These are phyloP conservation scores for Malbranchea cinnamomea DNA, from an alignment of 2,329 filamentous ascomycete genomes.

Conservation along the genomic window DNA sequence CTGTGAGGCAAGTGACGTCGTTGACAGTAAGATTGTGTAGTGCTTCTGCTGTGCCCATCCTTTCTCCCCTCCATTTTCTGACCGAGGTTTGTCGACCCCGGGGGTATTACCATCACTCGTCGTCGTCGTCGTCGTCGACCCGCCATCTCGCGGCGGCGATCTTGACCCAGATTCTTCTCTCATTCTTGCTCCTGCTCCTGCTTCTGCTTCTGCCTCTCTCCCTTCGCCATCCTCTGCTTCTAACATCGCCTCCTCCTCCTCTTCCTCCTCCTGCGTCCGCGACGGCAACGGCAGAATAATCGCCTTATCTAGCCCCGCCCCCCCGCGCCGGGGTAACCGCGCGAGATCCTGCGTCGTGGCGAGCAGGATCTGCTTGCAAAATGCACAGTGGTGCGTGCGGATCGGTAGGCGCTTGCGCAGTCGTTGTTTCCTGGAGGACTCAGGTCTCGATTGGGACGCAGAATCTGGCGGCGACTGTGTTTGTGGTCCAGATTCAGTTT, in stretches of 20 bases:
- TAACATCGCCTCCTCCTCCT: slow-evolving; percentile 10
- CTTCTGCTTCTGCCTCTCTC: slow-evolving; percentile 5
- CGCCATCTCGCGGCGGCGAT: slow-evolving; percentile 8
- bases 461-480: too few relatives aligned
- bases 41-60: slow-evolving; percentile 11
- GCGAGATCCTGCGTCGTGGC: slow-evolving; percentile 40
- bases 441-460: too few relatives aligned
- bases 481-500: too few relatives aligned
- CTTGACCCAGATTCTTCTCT: slow-evolving; percentile 4
- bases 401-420: slow-evolving; percentile 17
- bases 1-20: slow-evolving; percentile 32
- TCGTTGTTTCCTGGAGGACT: background rate
- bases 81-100: background rate
- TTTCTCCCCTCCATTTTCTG: slow-evolving; percentile 12
- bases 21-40: slow-evolving; percentile 38
- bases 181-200: slow-evolving; percentile 8
- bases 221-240: slow-evolving; percentile 12
- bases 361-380: slow-evolving; percentile 51
- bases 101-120: background rate
- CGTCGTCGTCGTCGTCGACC: slow-evolving; percentile 12
- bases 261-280: slow-evolving; percentile 11
- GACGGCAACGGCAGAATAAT: slow-evolving; percentile 41
- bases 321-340: slow-evolving; percentile 37
- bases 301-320: slow-evolving; percentile 37
- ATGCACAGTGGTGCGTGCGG: slow-evolving; percentile 44